Base-by-base conservation (phyloP, 2,329 filamentous ascomycete species). In the Aspergillus latus region DNA sequence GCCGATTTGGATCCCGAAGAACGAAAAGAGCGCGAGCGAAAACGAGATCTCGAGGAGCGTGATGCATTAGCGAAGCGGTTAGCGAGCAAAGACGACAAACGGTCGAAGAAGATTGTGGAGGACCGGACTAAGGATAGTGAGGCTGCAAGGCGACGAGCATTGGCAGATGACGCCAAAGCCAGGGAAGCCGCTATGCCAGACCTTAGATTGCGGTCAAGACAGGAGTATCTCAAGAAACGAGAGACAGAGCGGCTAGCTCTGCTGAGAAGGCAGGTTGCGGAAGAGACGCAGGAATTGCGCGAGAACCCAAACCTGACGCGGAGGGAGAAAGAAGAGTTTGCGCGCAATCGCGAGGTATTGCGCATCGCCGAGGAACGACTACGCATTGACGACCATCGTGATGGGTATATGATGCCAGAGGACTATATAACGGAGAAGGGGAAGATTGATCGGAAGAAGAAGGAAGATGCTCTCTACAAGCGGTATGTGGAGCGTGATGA, bases 371-470 rank as follows among this genome's bases (percentile, higher is more conserved):
- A 97, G 74, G 91, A 95, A 71, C 83, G 93, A 21, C 78, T 93
- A 54, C 84, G 84, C 43, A 96, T 99, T 61, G 92, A 97, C 69
- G 93, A 97, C 64, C 87, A 96, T 71, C 84, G 88, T 16, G 92
- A 97, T 76, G 93, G 93, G 2, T 99, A 97, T 74, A 83, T 88
- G 62, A 87, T 99, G 78, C 94, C 93, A 0, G 92, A 97, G 62
- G 92, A 97, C 71, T 96, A 96, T 69, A 93, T 96, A 60, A 96
- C 90, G 0, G 92, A 95, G 70, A 92, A 93, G 74, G 92, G 91
- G 21, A 94, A 95, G 68, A 87, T 96, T 60, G 89, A 96, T 69
- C 82, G 83, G 64, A 92, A 89, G 71, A 89, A 89, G 70, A 97
- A 97, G 71, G 85, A 94, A 61, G 90, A 95, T 26, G 90, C 90